Base-by-base conservation (phyloP, 805 yeast species). In the Teunomyces tritomae region DNA sequence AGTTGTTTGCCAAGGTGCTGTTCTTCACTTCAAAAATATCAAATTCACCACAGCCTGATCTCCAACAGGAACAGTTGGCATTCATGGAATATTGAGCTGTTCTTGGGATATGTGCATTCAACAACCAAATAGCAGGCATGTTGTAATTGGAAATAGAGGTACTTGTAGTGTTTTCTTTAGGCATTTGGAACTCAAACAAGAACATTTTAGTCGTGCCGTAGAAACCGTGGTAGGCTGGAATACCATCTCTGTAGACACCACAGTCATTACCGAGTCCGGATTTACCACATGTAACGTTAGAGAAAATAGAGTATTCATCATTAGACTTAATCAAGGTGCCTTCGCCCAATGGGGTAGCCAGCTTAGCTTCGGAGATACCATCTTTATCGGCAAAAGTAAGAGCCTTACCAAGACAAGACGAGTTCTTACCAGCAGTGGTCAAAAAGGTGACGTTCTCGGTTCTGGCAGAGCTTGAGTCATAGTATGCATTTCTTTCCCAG, bases 11-110 rank as follows among this genome's bases (percentile, higher is more conserved):
- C 53, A 80, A 79, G 11, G 89, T 80, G 47, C 70, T 66, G 65
- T 85, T 85, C 81, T 83, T 77, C 35, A 82, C 83, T 68, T 86
- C 92, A 61, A 85, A 85, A 55, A 84, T 78, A 65, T 85, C 92
- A 56, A 81, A 84, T 65, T 85, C 90, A 62, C 91, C 90, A 66
- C 90, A 84, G 8, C 91, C 92, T 27, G 85, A 76, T 39, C 78
- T 71, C 91, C 91, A 85, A 58, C 89, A 83, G 5, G 89, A 84
- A 64, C 90, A 85, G 60, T 80, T 81, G 32, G 70, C 68, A 54
- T 80, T 80, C 4, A 67, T 51, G 42, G 84, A 82, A 61, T 84
- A 85, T 65, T 85, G 90, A 3, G 90, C 70, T 14, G 90, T 85
- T 72, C 91, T 77, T 53, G 89, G 85, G 49, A 85, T 84, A 55